Conservation (phyloP, 495 filamentous ascomycete genomes). For the Trichoderma reesei region DNA sequence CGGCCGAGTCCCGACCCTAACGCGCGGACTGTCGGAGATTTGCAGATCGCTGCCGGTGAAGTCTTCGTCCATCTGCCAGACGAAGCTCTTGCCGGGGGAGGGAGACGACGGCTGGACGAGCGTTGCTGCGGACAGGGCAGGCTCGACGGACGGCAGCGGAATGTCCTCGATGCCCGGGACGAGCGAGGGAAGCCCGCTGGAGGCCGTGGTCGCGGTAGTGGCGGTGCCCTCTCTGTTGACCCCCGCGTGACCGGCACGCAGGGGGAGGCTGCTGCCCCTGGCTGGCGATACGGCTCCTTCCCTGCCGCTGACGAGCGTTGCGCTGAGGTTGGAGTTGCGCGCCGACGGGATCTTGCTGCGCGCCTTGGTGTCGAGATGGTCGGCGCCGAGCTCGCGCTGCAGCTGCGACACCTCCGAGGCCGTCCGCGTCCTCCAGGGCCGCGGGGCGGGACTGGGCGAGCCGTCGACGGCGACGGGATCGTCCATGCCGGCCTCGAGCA, state of each 20-base stretch:
- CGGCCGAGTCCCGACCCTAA: constrained; percentile 25
- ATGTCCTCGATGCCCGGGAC: constrained; percentile 19
- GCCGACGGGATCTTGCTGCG: constrained; percentile 14
- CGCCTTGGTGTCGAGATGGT: constrained; percentile 7
- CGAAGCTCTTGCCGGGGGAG: constrained; percentile 39
- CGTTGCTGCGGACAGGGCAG: constrained; percentile 24
- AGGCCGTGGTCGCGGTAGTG: constrained; percentile 5
- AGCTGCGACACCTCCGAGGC: constrained; percentile 18
- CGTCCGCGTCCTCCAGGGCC: constrained; percentile 25
- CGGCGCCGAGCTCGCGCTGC: not conserved
- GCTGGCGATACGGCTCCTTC: constrained; percentile 11
- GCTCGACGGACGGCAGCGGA: constrained; percentile 37
- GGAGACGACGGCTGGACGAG: constrained; percentile 23
- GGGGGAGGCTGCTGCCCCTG: not conserved
- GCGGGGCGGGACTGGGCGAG: constrained; percentile 40
- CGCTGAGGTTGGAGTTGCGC: not conserved
- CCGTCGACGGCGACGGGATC: constrained; percentile 22
- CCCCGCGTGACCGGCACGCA: too few species aligned
- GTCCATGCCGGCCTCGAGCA: not conserved
- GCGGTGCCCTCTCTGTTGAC: not conserved
- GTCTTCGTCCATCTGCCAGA: constrained; percentile 50
- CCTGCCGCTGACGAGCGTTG: not conserved
- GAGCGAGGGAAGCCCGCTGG: not conserved
- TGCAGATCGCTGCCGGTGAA: constrained; percentile 56
- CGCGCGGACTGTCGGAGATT: constrained; percentile 50